Base-by-base conservation (phyloP, 805 yeast species). In the Teunomyces pallodes region DNA sequence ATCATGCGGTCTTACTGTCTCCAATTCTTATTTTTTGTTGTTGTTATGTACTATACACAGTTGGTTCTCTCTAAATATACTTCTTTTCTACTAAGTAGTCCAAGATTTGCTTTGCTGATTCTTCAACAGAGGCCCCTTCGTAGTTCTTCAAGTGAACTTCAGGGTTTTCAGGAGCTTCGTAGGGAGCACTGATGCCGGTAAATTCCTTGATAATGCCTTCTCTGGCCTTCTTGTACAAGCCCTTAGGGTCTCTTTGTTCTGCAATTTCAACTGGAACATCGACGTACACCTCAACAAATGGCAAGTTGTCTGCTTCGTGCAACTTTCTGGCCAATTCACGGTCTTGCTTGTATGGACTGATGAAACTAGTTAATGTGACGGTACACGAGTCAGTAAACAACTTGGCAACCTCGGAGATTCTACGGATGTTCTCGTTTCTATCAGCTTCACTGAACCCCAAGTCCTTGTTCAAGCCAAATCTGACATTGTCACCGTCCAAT, bases 211-310 rank as follows among this genome's bases (percentile, higher is more conserved):
- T 91, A 52, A 86, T 74, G 31, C 98, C 98, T 62, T 90, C 94
- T 68, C 97, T 83, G 13, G 98, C 98, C 79, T 92, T 92, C 72
- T 90, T 90, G 76, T 92, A 92, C 56, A 92, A 75, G 9, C 98
- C 98, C 75, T 92, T 92, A 54, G 98, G 98, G 69, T 92, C 98
- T 74, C 98, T 88, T 69, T 89, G 80, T 76, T 92, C 98, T 44
- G 97, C 98, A 53, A 92, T 90, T 61, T 86, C 90, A 45, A 92
- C 77, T 31, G 98, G 97, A 40, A 90, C 97, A 66, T 91, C 96
- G 32, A 91, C 92, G 57, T 73, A 90, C 7, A 92, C 95, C 74
- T 91, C 98, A 47, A 91, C 80, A 61, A 91, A 91, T 46, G 96
- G 92, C 53, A 92, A 73, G 36, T 79, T 79, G 54, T 84, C 81